Base-by-base conservation (phyloP, 768 basidiomycete species). In the Paxillus rubicundulus region DNA sequence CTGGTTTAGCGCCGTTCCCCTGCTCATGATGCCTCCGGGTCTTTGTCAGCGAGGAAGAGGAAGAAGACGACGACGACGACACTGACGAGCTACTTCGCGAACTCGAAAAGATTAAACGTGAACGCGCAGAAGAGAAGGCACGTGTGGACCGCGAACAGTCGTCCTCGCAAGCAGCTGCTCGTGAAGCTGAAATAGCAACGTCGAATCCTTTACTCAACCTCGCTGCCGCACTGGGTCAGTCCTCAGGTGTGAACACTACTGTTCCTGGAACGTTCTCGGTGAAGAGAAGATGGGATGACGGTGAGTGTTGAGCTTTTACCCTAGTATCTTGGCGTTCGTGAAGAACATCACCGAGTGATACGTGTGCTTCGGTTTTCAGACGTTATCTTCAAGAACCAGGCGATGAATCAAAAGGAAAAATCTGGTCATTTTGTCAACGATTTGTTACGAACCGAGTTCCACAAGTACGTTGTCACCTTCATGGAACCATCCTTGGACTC, bases 301-400 rank as follows among this genome's bases (percentile, higher is more conserved):
- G 91, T 91, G 18, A 24, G 82, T 69, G 33, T 12, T 20, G 13
- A 49, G 33, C 33, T 41, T 56, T 49, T 52, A 41, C 50, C 52
- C 24, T 32, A 33, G 24, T 9, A 43, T 8, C 40, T n/a, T n/a
- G 20, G 37, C 32, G 47, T 37, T 27, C 32, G 24, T 47, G 54
- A 20, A 51, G 4, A 7, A 43, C 20, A 44, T 45, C 10, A n/a
- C 37, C 34, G 10, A 40, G 16, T 33, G 40, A 9, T 44, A 16
- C n/a, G 30, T n/a, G 27, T 45, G 37, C 27, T 33, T 53, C 57
- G 55, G 45, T 20, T 57, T 64, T 30, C 62, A 93, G 93, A 99
- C 70, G 76, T 97, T 49, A 94, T 98, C 64, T 98, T 98, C 83
- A 98, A 98, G 76, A 98, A 98, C 69, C 97, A 99, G 71, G 92